A percentile compares a stretch with the other conserved stretches of the same genome.
Conservation (phyloP, 1,139 yeast genomes). For the Candida sanyaensis region DNA sequence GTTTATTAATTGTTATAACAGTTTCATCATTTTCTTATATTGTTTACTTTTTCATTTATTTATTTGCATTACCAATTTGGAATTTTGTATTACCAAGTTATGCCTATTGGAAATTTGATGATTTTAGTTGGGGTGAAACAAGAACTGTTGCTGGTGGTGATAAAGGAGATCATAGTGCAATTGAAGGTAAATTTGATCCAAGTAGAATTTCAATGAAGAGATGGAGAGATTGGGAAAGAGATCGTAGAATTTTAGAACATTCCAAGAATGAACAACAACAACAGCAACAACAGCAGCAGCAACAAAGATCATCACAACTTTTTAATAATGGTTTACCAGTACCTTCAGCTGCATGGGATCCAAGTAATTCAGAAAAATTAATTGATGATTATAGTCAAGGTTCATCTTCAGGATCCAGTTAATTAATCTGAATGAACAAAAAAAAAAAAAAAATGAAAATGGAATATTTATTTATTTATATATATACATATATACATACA, state of each 20-base stretch:
- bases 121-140: conserved; percentile 98
- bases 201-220: conserved; percentile 85
- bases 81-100: conserved; percentile 87
- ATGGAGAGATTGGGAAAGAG: conserved; percentile 93
- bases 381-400: conserved; percentile 31
- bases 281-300: too few species aligned
- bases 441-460: too few species aligned
- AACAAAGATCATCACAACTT: background rate
- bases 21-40: conserved; percentile 78
- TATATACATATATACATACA: too few species aligned
- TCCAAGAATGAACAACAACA: too few species aligned
- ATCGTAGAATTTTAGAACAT: conserved; percentile 38
- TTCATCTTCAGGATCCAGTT: conserved; percentile 20
- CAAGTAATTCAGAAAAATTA: conserved; percentile 33
- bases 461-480: too few species aligned
- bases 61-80: conserved; percentile 90
- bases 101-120: conserved; percentile 97
- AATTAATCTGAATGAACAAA: background rate
- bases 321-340: conserved; percentile 25
- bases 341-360: conserved; percentile 54
- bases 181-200: conserved; percentile 86
- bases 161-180: conserved; percentile 63
- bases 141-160: conserved; percentile 79
- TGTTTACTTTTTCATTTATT: conserved; percentile 79
- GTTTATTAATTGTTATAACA: conserved; percentile 81